Evolutionary conservation across 306 rosid species (phyloP).

Genomic region (Arachis stenosperma): DNA sequence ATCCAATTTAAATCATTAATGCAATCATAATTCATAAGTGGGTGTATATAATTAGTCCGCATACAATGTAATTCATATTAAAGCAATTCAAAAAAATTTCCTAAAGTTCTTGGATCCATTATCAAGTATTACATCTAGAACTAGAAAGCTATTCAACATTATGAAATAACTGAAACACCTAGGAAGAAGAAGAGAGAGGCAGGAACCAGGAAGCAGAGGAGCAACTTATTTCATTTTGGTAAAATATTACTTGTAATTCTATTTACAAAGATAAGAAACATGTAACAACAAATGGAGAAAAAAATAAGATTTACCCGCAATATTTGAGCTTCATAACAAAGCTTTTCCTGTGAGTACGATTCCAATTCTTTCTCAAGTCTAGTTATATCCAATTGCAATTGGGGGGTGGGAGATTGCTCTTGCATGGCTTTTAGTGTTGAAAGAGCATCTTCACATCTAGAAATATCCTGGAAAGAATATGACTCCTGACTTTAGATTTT

Average conservation of each 20-base stretch:
- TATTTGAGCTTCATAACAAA: constrained; percentile 93
- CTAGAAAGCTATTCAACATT: background rate
- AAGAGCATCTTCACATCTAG: constrained; percentile 87
- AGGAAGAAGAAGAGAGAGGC: too few species aligned
- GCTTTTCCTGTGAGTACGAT: constrained; percentile 80
- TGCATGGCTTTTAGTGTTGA: constrained; percentile 79
- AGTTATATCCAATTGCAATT: constrained; percentile 62
- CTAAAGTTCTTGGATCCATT: too few species aligned
- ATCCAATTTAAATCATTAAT: too few species aligned
- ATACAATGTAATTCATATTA: too few species aligned
- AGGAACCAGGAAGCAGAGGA: constrained; percentile 14
- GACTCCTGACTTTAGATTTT: constrained; percentile 16
- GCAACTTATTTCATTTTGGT: constrained; percentile 3
- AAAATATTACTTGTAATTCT: background rate
- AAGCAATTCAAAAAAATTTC: too few species aligned
- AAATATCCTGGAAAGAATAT: constrained; percentile 70
- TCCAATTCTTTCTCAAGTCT: constrained; percentile 94
- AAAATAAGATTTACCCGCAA: constrained; percentile 63
- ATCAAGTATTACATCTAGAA: constrained; percentile 1
- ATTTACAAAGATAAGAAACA: constrained; percentile 11
- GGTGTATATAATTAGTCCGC: too few species aligned
- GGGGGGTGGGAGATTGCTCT: constrained; percentile 68
- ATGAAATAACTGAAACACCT: background rate
- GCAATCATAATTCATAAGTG: too few species aligned
- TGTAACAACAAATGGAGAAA: constrained; percentile 21